Conservation (phyloP, 176 grass and related monocot genomes). For the Thalia dealbata region DNA sequence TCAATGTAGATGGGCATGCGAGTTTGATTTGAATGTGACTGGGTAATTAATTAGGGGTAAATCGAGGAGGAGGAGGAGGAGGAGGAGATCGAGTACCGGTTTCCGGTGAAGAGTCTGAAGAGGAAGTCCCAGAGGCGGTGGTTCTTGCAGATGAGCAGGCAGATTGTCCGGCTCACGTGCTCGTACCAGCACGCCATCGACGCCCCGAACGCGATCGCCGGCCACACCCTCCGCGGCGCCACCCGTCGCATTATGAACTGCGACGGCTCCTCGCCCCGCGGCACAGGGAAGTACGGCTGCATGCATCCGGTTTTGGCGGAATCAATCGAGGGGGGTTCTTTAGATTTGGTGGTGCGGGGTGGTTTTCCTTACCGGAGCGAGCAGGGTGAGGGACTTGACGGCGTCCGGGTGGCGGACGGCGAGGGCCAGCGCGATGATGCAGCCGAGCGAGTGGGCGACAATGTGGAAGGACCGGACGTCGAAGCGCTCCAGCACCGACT, state of each 20-base stretch:
- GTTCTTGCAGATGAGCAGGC: constrained; percentile 17
- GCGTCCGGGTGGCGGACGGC: constrained; percentile 1
- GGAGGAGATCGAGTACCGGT: not conserved
- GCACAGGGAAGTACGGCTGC: constrained; percentile 17
- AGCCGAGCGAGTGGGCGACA: constrained; percentile 6
- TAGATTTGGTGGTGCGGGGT: too few species aligned
- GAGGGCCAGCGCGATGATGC: constrained; percentile 6
- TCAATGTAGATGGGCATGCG: too few species aligned
- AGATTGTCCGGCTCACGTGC: constrained; percentile 16
- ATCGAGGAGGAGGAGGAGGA: not conserved
- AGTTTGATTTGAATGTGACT: too few species aligned
- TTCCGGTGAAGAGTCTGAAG: constrained; percentile 16
- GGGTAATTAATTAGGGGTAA: too few species aligned
- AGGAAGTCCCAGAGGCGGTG: constrained; percentile 5
- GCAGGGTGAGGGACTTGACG: constrained; percentile 8
- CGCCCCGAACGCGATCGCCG: constrained; percentile 13
- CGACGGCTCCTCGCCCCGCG: constrained; percentile 4
- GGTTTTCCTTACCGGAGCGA: not conserved
- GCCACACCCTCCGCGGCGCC: constrained; percentile 15
- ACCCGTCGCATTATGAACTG: constrained; percentile 17
- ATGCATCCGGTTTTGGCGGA: too few species aligned
- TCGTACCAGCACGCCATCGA: constrained; percentile 19
- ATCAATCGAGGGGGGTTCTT: too few species aligned
- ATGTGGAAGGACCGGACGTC: constrained; percentile 9
- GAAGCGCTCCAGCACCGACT: constrained; percentile 21